These are phyloP conservation scores for Fusarium mangiferae DNA, from an alignment of 2,329 filamentous ascomycete genomes.

Conservation along the genomic window DNA sequence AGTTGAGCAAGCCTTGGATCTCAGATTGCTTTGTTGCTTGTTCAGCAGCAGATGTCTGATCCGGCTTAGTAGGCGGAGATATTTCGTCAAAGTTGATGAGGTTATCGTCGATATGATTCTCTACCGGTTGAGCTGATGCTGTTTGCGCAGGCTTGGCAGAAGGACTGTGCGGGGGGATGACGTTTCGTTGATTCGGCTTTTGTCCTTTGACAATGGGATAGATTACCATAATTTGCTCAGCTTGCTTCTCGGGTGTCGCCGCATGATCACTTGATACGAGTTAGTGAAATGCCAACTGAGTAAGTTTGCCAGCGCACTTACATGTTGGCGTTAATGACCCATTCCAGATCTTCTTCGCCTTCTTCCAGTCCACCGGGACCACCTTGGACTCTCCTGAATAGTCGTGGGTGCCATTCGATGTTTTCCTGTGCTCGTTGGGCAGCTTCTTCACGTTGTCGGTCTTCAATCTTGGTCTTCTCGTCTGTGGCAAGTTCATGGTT, in stretches of 20 bases:
- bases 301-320: slow-evolving; percentile 54
- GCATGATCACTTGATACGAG: slow-evolving; percentile 43
- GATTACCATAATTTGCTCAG: slow-evolving; percentile 86
- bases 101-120: slow-evolving; percentile 46
- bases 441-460: slow-evolving; percentile 89
- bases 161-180: slow-evolving; percentile 61
- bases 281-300: slow-evolving; percentile 20
- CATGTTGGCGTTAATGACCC: slow-evolving; percentile 92
- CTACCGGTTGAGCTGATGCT: slow-evolving; percentile 25
- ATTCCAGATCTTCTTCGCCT: slow-evolving; percentile 90
- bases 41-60: not conserved
- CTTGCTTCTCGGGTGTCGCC: slow-evolving; percentile 73
- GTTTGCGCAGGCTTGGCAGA: slow-evolving; percentile 19
- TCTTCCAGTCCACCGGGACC: slow-evolving; percentile 78
- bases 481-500: slow-evolving; percentile 92
- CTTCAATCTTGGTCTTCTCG: slow-evolving; percentile 96
- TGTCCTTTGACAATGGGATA: slow-evolving; percentile 87
- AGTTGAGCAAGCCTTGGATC: slow-evolving; percentile 56
- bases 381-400: slow-evolving; percentile 81
- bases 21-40: slow-evolving; percentile 45
- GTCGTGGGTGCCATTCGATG: slow-evolving; percentile 85
- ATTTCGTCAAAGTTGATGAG: slow-evolving; percentile 68
- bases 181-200: slow-evolving; percentile 62
- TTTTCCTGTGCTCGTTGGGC: slow-evolving; percentile 80
- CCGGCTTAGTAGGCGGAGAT: not conserved